Evolutionary conservation across 345 rosid species (phyloP).

Genomic region (Corchorus olitorius): DNA sequence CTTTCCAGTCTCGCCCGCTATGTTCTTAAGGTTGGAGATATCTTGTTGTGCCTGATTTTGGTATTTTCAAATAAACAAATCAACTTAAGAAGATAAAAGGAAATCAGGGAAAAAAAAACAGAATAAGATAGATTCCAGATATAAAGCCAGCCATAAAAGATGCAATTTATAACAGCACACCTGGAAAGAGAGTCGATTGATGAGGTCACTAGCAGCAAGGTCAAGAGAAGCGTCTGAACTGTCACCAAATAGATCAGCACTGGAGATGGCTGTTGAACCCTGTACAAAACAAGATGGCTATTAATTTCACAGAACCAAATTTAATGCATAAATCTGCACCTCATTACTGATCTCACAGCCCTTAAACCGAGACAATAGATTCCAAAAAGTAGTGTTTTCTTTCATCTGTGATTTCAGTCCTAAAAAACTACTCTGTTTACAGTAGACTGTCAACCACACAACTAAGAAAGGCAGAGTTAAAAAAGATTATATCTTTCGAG

Average conservation of each 20-base stretch:
- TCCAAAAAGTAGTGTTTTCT: neutral
- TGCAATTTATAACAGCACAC: conserved; percentile 34
- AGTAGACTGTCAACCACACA: neutral
- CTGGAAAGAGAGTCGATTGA: conserved; percentile 87
- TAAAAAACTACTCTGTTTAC: neutral
- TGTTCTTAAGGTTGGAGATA: conserved; percentile 75
- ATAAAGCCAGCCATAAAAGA: neutral
- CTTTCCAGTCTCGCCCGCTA: conserved; percentile 94
- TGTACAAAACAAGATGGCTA: conserved; percentile 24
- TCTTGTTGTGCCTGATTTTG: conserved; percentile 83
- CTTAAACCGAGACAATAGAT: neutral
- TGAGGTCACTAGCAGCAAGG: conserved; percentile 80
- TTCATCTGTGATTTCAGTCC: neutral
- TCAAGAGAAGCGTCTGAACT: conserved; percentile 53
- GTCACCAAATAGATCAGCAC: conserved; percentile 90
- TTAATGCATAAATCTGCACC: neutral
- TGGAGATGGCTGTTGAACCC: conserved; percentile 93
- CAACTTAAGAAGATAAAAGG: neutral
- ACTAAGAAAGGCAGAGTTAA: conserved; percentile 1
- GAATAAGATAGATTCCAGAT: neutral
- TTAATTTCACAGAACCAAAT: neutral
- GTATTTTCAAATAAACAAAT: neutral
- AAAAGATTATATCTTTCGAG: neutral
- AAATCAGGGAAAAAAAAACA: neutral
- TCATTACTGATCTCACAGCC: neutral